These are phyloP conservation scores for Corchorus olitorius DNA, from an alignment of 345 rosid genomes.

Conservation along the genomic window DNA sequence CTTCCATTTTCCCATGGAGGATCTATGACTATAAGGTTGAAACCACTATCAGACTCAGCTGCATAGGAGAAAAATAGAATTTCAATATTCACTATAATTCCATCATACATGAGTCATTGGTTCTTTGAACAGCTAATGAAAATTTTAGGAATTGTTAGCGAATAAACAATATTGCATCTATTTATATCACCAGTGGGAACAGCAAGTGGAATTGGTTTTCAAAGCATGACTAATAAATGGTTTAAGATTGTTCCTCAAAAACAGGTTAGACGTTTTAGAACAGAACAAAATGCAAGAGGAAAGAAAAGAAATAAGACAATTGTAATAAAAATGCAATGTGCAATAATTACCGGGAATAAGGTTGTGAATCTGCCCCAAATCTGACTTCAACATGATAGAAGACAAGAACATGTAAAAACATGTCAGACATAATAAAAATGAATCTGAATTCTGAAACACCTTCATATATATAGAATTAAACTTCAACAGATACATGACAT, in stretches of 20 bases:
- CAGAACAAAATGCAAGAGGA: background rate
- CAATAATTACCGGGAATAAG: conserved; percentile 73
- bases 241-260: background rate
- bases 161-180: background rate
- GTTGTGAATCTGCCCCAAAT: conserved; percentile 75
- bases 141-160: background rate
- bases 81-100: background rate
- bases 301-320: background rate
- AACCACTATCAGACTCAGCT: conserved; percentile 61
- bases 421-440: conserved; percentile 23
- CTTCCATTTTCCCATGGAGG: conserved; percentile 98
- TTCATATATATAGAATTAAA: background rate
- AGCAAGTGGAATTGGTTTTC: background rate
- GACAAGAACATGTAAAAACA: conserved; percentile 23
- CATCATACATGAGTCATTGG: background rate
- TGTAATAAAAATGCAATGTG: background rate
- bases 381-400: conserved; percentile 58
- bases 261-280: background rate
- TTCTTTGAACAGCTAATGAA: background rate
- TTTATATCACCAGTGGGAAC: background rate
- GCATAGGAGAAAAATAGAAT: conserved; percentile 29
- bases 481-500: background rate
- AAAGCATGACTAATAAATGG: background rate
- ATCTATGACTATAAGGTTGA: conserved; percentile 74
- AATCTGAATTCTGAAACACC: background rate